These are phyloP conservation scores for Coniochaeta sp. DNA, from an alignment of 2,329 filamentous ascomycete species.

Conservation along the genomic window DNA sequence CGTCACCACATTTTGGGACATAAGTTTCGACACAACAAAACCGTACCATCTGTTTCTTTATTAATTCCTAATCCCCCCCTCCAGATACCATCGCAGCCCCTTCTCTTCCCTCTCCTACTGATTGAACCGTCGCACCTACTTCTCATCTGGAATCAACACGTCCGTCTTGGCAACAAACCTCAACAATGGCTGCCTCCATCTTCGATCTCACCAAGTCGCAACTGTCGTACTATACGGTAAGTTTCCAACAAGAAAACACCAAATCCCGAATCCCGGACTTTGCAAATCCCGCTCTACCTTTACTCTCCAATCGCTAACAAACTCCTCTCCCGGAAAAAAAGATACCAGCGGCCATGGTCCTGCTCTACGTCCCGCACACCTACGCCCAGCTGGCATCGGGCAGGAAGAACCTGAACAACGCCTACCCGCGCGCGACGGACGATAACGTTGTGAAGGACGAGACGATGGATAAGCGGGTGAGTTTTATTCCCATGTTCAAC, in stretches of 20 bases:
- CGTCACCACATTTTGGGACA: too few relatives aligned
- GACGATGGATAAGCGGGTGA: constrained; percentile 20
- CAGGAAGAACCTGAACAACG: constrained; percentile 28
- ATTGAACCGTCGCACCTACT: too few relatives aligned
- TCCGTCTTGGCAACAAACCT: neutral
- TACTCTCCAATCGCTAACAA: neutral
- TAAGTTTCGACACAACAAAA: too few relatives aligned
- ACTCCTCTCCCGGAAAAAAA: too few relatives aligned
- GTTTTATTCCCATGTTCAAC: too few relatives aligned
- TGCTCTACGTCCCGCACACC: constrained; percentile 26
- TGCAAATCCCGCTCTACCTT: neutral
- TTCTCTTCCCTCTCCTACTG: too few relatives aligned
- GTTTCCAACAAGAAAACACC: too few relatives aligned
- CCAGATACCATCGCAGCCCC: too few relatives aligned
- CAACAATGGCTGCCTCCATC: constrained; percentile 7
- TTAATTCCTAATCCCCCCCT: too few relatives aligned
- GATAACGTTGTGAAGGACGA: constrained; percentile 24
- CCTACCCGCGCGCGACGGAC: constrained; percentile 28
- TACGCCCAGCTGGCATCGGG: constrained; percentile 22
- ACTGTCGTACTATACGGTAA: constrained; percentile 20
- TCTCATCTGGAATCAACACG: too few relatives aligned
- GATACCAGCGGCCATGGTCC: constrained; percentile 33
- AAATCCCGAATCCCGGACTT: too few relatives aligned
- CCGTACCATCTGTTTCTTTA: too few relatives aligned
- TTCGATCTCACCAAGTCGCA: constrained; percentile 16